Evolutionary conservation across 371 early-diverging fungal genomes (phyloP).

Genomic region (Rhizopus stolonifer): DNA sequence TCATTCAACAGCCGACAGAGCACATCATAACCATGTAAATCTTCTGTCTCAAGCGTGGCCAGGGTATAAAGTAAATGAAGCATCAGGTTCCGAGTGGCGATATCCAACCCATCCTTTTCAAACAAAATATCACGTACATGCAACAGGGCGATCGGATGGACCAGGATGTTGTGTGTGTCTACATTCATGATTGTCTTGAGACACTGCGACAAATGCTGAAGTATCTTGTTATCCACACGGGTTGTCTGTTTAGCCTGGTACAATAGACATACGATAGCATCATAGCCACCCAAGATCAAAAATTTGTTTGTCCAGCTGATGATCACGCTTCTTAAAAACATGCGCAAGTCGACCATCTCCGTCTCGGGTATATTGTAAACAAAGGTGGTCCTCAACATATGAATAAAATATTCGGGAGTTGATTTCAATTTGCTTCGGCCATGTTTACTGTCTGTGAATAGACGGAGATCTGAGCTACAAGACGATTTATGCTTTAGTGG

Average conservation of each 20-base stretch:
- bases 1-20: conserved; percentile 39
- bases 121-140: conserved; percentile 49
- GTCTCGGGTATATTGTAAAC: conserved; percentile 34
- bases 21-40: conserved; percentile 50
- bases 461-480: conserved; percentile 6
- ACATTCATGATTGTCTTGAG: conserved; percentile 48
- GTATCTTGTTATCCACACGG: conserved; percentile 33
- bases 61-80: conserved; percentile 10
- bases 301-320: conserved; percentile 54
- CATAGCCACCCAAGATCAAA: conserved; percentile 41
- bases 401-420: conserved; percentile 38
- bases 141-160: conserved; percentile 33
- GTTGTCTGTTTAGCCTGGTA: conserved; percentile 41
- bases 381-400: conserved; percentile 25
- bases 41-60: conserved; percentile 33
- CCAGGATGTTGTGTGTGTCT: conserved; percentile 39
- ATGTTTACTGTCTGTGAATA: background rate
- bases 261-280: conserved; percentile 33
- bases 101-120: conserved; percentile 36
- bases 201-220: conserved; percentile 45
- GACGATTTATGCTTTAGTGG: conserved; percentile 14
- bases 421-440: conserved; percentile 27
- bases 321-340: conserved; percentile 42
- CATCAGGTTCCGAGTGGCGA: conserved; percentile 33
- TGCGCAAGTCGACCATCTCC: conserved; percentile 38